These are phyloP conservation scores for Coriaria nepalensis DNA, from an alignment of 306 rosid species.

Conservation along the genomic window DNA sequence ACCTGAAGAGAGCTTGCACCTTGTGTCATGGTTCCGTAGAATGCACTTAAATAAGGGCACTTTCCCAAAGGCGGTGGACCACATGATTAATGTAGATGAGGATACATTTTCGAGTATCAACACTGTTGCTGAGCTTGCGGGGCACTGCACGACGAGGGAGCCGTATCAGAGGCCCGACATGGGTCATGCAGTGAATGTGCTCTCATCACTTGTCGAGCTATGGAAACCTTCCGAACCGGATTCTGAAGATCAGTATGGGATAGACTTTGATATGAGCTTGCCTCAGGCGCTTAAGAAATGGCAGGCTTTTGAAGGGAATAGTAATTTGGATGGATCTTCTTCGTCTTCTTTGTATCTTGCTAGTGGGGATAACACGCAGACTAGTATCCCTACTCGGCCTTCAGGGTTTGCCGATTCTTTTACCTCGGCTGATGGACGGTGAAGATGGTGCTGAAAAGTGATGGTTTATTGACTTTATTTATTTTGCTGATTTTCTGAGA, in stretches of 20 bases:
- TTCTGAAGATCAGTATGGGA: constrained; percentile 33
- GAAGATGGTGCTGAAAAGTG: constrained; percentile 6
- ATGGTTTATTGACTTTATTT: background rate
- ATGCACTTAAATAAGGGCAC: constrained; percentile 28
- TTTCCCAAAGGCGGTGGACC: constrained; percentile 41
- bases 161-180: constrained; percentile 80
- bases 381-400: constrained; percentile 41
- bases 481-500: constrained; percentile 1
- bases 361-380: constrained; percentile 31
- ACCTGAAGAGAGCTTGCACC: constrained; percentile 71
- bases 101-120: constrained; percentile 37
- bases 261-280: constrained; percentile 44
- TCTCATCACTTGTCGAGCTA: constrained; percentile 57
- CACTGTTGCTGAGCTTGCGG: constrained; percentile 62
- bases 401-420: constrained; percentile 50
- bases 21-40: constrained; percentile 72
- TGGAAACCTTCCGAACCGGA: constrained; percentile 60
- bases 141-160: constrained; percentile 71
- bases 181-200: constrained; percentile 63
- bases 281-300: constrained; percentile 58
- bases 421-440: constrained; percentile 29
- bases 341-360: constrained; percentile 16
- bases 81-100: constrained; percentile 34
- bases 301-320: constrained; percentile 43
- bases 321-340: constrained; percentile 15